Evolutionary conservation across 805 yeast species (phyloP).

Genomic region (Myxozyma geophila): DNA sequence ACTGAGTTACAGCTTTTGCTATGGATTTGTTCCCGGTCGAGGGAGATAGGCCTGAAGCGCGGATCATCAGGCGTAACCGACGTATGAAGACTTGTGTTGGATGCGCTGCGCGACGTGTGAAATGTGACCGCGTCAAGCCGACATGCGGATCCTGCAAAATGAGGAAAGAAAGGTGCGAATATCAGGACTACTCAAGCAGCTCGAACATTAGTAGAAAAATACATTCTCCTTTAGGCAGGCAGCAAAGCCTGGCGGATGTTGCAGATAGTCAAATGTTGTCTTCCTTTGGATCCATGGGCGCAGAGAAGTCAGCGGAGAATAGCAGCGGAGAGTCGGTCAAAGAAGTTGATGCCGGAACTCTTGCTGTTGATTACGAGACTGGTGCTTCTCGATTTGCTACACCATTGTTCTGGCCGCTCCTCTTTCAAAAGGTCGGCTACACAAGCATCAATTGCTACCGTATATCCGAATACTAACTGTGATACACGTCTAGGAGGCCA

Average conservation of each 20-base stretch:
- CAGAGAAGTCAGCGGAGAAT: neutral
- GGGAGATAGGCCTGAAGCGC: neutral
- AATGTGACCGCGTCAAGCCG: conserved; percentile 8
- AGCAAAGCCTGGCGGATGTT: neutral
- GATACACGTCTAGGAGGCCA: neutral
- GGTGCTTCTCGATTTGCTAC: conserved; percentile 13
- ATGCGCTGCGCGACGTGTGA: conserved; percentile 14
- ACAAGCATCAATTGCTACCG: neutral
- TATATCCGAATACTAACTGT: neutral
- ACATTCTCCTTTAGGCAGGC: neutral
- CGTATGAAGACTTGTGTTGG: conserved; percentile 12
- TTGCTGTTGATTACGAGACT: conserved; percentile 4
- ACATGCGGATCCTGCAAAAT: conserved; percentile 3
- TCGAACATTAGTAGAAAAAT: neutral
- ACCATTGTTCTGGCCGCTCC: conserved; percentile 4
- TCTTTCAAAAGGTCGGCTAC: neutral
- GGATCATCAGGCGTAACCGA: conserved; percentile 10
- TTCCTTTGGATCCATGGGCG: neutral
- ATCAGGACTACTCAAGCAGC: neutral
- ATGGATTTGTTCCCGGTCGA: neutral
- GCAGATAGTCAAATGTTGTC: neutral
- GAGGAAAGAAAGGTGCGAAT: conserved; percentile 5
- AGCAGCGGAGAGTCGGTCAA: neutral
- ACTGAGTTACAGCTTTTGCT: neutral
- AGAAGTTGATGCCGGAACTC: conserved; percentile 7